A percentile compares a stretch with the other conserved stretches of the same genome.
These are phyloP conservation scores for Wickerhamiella siamensis DNA, from an alignment of 805 yeast species.

Conservation along the genomic window DNA sequence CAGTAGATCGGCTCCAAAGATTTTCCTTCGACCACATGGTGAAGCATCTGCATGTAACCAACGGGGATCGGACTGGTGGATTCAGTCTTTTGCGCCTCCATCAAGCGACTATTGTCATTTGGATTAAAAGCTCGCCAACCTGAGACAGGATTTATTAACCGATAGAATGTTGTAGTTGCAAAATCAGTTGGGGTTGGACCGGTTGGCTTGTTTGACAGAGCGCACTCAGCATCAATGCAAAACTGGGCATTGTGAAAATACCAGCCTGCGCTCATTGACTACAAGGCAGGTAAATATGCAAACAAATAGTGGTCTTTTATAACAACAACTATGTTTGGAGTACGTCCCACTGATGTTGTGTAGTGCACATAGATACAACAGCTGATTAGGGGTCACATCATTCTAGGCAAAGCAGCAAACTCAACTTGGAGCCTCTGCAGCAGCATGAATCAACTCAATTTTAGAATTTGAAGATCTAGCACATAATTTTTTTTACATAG, in stretches of 20 bases:
- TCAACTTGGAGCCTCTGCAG: neutral
- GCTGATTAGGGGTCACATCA: neutral
- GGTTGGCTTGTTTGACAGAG: slow-evolving; percentile 5
- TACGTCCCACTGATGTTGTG: neutral
- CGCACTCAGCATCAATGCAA: slow-evolving; percentile 15
- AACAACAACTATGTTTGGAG: neutral
- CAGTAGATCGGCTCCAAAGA: slow-evolving; percentile 28
- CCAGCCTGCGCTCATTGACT: slow-evolving; percentile 10
- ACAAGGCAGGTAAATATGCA: neutral
- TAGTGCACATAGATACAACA: neutral
- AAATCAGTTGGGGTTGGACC: slow-evolving; percentile 6
- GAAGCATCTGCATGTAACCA: slow-evolving; percentile 22
- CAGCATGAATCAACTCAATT: neutral
- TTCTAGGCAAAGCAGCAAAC: neutral
- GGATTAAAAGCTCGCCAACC: slow-evolving; percentile 29
- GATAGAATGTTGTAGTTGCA: slow-evolving; percentile 17
- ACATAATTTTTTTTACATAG: too few relatives aligned
- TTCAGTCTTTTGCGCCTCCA: slow-evolving; percentile 7
- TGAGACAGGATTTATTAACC: slow-evolving; percentile 18
- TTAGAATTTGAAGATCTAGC: too few relatives aligned
- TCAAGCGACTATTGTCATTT: slow-evolving; percentile 22
- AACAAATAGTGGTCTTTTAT: neutral
- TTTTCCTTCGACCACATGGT: slow-evolving; percentile 14
- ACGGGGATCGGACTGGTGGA: slow-evolving; percentile 18
- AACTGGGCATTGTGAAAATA: slow-evolving; percentile 14